A percentile compares a stretch with the other conserved stretches of the same genome.
Evolutionary conservation across 768 basidiomycete species (phyloP).

Genomic region (Mrakia gelida): DNA sequence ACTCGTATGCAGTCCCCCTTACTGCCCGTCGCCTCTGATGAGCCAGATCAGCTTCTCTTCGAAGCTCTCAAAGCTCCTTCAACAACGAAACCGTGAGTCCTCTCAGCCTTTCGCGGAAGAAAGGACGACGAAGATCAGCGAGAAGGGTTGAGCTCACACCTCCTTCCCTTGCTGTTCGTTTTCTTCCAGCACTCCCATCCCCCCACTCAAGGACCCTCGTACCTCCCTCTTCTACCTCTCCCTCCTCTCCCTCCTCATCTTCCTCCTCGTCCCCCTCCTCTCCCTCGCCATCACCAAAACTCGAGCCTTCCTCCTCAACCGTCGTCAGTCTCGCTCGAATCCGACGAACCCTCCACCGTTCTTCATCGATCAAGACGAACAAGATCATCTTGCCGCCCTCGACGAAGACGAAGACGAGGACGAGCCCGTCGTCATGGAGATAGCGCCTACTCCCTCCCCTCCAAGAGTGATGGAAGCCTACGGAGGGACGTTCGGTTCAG

Average conservation of each 20-base stretch:
- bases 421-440: not conserved
- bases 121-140: not conserved
- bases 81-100: too few relatives aligned
- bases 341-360: not conserved
- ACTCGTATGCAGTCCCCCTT: too few relatives aligned
- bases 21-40: too few relatives aligned
- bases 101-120: too few relatives aligned
- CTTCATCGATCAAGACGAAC: not conserved
- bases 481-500: not conserved
- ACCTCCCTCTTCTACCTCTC: slow-evolving; percentile 17
- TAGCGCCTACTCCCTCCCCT: slow-evolving; percentile 6
- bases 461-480: slow-evolving; percentile 7
- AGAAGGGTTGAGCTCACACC: not conserved
- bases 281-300: not conserved
- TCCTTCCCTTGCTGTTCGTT: not conserved
- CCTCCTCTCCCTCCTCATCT: slow-evolving; percentile 11
- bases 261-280: slow-evolving; percentile 12
- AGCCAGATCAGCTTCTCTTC: too few relatives aligned
- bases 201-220: slow-evolving; percentile 15
- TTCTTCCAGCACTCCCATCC: not conserved
- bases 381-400: not conserved
- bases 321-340: too few relatives aligned
- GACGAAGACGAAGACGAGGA: not conserved
- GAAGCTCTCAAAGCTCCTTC: too few relatives aligned
- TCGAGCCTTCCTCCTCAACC: not conserved